Percentiles rank a stretch among this genome's conserved stretches.
Evolutionary conservation across 345 rosid species (phyloP).

Genomic region (Arabidopsis arenosa): DNA sequence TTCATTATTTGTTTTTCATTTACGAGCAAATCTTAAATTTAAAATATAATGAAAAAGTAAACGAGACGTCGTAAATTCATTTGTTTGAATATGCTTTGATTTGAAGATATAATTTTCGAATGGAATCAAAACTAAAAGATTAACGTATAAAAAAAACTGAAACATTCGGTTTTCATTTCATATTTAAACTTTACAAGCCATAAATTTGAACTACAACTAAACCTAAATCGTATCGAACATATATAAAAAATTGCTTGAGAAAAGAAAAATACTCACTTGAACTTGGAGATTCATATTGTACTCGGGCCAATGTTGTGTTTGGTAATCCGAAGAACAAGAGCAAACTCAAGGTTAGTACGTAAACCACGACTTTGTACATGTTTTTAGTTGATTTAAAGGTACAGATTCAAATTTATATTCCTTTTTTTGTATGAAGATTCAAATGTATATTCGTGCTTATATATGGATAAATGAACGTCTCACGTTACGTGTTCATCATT

Average conservation of each 20-base stretch:
- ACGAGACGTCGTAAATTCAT: too few relatives aligned
- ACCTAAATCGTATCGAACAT: neutral
- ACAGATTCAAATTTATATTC: too few relatives aligned
- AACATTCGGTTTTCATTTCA: neutral
- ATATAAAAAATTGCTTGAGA: neutral
- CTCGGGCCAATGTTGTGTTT: neutral
- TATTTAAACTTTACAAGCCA: too few relatives aligned
- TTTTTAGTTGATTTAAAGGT: neutral
- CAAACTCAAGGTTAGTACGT: conserved; percentile 2
- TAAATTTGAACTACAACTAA: neutral
- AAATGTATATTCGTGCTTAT: too few relatives aligned
- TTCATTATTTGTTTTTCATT: neutral
- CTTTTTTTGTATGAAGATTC: too few relatives aligned
- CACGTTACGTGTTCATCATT: too few relatives aligned
- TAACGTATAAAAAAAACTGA: neutral
- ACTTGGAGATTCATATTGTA: neutral
- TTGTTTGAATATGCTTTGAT: neutral
- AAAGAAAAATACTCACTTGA: neutral
- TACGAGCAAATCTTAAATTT: neutral
- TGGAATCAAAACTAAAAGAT: neutral
- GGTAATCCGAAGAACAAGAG: conserved; percentile 6
- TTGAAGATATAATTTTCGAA: neutral
- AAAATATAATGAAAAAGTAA: neutral
- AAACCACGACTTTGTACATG: neutral
- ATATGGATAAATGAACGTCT: too few relatives aligned